These are phyloP conservation scores for Pestalotiopsis sp. DNA, from an alignment of 2,329 filamentous ascomycete genomes.

Conservation along the genomic window DNA sequence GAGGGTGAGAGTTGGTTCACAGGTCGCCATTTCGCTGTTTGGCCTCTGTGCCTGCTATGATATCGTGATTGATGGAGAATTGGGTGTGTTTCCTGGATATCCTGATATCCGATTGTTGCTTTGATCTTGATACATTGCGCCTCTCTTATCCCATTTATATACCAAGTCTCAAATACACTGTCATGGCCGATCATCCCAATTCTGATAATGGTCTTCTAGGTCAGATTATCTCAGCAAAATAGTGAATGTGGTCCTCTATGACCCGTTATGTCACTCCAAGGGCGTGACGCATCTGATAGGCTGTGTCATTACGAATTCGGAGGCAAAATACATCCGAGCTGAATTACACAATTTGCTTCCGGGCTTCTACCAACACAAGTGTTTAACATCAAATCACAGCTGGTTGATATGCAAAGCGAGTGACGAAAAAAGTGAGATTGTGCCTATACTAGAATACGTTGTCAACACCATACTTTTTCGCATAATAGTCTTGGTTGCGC, in stretches of 20 bases:
- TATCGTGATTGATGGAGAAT: not conserved
- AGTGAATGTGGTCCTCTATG: too few relatives aligned
- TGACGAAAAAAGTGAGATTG: too few relatives aligned
- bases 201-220: too few relatives aligned
- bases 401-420: not conserved
- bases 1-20: slow-evolving; percentile 23
- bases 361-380: not conserved
- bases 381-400: not conserved
- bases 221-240: too few relatives aligned
- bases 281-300: not conserved
- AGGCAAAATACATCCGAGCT: not conserved
- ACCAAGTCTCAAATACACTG: not conserved
- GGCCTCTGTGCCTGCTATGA: not conserved
- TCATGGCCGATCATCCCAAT: too few relatives aligned
- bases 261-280: not conserved
- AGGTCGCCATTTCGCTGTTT: not conserved
- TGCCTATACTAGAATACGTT: too few relatives aligned
- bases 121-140: not conserved
- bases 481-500: too few relatives aligned
- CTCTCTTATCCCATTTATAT: not conserved
- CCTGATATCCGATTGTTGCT: not conserved
- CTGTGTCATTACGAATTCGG: not conserved
- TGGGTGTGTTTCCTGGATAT: not conserved
- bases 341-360: not conserved
- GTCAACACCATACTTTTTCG: too few relatives aligned